Conservation (phyloP, 805 yeast genomes). For the Starmerella apis region DNA sequence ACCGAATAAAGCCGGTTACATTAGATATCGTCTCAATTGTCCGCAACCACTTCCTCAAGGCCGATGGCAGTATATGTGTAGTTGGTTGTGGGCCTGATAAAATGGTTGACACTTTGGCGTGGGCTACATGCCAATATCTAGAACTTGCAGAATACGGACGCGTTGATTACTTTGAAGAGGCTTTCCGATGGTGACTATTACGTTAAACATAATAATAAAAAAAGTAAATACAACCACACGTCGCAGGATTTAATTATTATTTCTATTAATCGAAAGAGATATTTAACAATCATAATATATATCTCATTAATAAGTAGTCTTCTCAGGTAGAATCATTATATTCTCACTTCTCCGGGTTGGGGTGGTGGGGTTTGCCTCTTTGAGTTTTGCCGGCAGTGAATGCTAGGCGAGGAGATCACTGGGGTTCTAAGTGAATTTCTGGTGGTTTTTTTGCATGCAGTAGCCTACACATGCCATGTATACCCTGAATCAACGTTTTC, state of each 20-base stretch:
- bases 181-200: conserved; percentile 45
- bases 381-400: background rate
- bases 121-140: conserved; percentile 19
- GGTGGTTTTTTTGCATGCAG: conserved; percentile 43
- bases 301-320: background rate
- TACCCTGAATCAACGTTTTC: conserved; percentile 47
- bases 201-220: too few relatives aligned
- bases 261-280: background rate
- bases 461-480: conserved; percentile 43
- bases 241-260: too few relatives aligned
- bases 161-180: conserved; percentile 63
- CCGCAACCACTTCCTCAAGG: conserved; percentile 7
- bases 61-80: conserved; percentile 33
- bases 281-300: background rate
- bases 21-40: conserved; percentile 16
- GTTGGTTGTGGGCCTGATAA: conserved; percentile 30
- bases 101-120: conserved; percentile 26
- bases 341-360: too few relatives aligned
- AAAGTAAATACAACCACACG: too few relatives aligned
- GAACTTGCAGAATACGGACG: conserved; percentile 32
- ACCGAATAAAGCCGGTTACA: conserved; percentile 12
- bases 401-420: conserved; percentile 24
- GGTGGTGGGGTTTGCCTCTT: background rate
- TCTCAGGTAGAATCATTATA: too few relatives aligned
- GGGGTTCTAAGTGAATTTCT: conserved; percentile 40